Base-by-base conservation (phyloP, 768 basidiomycete genomes). In the Panaeolus cyanescens region DNA sequence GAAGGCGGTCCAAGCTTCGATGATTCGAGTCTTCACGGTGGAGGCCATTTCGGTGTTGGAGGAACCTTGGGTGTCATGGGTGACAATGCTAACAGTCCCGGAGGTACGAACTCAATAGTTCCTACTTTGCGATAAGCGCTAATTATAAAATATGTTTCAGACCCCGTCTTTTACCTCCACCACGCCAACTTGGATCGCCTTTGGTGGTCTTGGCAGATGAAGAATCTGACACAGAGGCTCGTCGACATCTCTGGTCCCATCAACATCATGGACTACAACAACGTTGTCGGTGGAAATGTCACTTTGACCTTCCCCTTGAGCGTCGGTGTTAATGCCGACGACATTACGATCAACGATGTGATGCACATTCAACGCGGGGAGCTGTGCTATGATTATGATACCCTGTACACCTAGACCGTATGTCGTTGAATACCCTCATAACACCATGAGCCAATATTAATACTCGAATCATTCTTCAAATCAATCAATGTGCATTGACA, bases 151-250 rank as follows among this genome's bases (percentile, higher is more conserved):
- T 4, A 19, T 54, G 25, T 20, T 31, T 10, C 36, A 79, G 77
- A 79, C 53, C 77, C 77, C 4, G 50, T 80, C 15, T 79, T 79
- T 68, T 78, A 76, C 62, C 67, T 79, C 15, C 77, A 79, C 64
- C 77, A 80, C 58, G 71, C 73, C 4, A 77, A 77, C 59, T 66
- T 80, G n/a, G 77, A 79, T 55, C 71, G 77, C 15, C 67, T 79
- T 10, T 80, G 78, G 78, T 79, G 77, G 78, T 33, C 62, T 5
- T 80, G 79, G 79, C 78, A 78, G 45, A 60, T 64, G 20, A 59
- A 63, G 32, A 9, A 32, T 13, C 54, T 64, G 10, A 40, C 59
- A 2, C 42, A 39, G 1, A 67, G 70, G 30, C 58, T 70, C 32
- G 60, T 50, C 9, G 68, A 71, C 53, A 71, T 71, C 15, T 70